Evolutionary conservation across 1,139 yeast species (phyloP), one percentile per base, ranked within the genome.

Genomic region (Pneumocystis canis): DNA sequence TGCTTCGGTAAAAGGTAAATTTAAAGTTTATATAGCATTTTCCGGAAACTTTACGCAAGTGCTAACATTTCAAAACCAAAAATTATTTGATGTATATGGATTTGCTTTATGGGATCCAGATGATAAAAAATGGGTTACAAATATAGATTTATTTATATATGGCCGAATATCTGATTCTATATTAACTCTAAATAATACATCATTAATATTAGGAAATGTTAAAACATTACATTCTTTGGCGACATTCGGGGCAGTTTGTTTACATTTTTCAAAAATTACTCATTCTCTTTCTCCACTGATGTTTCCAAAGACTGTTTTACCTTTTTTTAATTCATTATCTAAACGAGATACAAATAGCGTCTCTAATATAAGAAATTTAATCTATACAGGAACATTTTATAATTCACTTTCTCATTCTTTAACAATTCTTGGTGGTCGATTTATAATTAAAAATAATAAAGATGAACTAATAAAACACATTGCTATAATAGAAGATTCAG

Each of bases 11-110:
- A 61, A 65, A 73, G 78, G 77, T 72, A 72, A 70, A 14, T 59
- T 73, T 39, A 78, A 25, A 25, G 74, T 18, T 69, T 81, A 62
- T 72, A 78, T 53, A 72, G 75, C 1, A 64, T 67, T 35, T 71
- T 73, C 56, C 63, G 71, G 14, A 61, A 65, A 28, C 66, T 70
- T 30, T 41, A 61, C 9, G 35, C 62, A 5, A 28, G 25, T 47
- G 7, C 62, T 62, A 28, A 66, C 66, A 6, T 63, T 62, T 35
- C 59, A 40, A 7, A 20, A 62, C 47, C 11, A 59, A 33, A 64
- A 37, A 5, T 61, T 64, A 18, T 18, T 60, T 18, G 40, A 61
- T 6, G 67, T 60, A 3, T 61, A 62, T 32, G 73, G 72, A 4
- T 67, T 71, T 40, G 72, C 71, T 28, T 37, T 73, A n/a, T 73